Evolutionary conservation across 139 green algal genomes (phyloP).

Genomic region (Ostreobium quekettii): DNA sequence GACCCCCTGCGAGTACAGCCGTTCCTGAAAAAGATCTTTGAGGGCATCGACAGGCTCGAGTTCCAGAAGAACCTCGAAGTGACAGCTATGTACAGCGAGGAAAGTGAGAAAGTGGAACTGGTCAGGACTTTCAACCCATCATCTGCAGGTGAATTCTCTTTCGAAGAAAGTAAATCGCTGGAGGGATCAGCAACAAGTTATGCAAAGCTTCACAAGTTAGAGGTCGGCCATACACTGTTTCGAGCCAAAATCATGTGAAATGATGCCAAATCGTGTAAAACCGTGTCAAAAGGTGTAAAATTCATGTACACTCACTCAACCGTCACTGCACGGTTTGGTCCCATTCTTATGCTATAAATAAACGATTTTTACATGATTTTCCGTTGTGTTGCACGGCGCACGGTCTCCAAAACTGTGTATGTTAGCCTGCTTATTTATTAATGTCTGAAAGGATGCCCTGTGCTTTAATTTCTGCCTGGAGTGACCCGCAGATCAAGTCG

Average conservation of each 20-base stretch:
- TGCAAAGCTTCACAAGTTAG: not conserved
- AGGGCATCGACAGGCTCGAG: slow-evolving; percentile 56
- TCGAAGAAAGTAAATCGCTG: not conserved
- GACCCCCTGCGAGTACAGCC: slow-evolving; percentile 71
- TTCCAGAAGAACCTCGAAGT: slow-evolving; percentile 29
- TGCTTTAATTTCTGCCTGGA: no score
- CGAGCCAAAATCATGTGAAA: not conserved
- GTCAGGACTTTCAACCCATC: slow-evolving; percentile 26
- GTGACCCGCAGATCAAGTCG: no score
- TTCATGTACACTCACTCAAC: no score
- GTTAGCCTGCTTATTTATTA: no score
- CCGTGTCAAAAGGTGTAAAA: not conserved
- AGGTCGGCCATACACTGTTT: not conserved
- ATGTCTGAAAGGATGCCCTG: no score
- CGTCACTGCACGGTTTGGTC: no score
- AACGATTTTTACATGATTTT: no score
- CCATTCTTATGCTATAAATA: no score
- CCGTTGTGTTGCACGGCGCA: no score
- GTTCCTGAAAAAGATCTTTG: slow-evolving; percentile 75
- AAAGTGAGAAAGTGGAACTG: slow-evolving; percentile 52
- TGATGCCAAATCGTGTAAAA: not conserved
- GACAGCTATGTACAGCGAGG: slow-evolving; percentile 59
- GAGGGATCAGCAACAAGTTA: not conserved
- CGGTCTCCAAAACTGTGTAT: no score
- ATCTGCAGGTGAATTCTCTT: slow-evolving; percentile 1